Base-by-base conservation (phyloP, 495 filamentous ascomycete genomes). In the Umbilicaria muhlenbergii region DNA sequence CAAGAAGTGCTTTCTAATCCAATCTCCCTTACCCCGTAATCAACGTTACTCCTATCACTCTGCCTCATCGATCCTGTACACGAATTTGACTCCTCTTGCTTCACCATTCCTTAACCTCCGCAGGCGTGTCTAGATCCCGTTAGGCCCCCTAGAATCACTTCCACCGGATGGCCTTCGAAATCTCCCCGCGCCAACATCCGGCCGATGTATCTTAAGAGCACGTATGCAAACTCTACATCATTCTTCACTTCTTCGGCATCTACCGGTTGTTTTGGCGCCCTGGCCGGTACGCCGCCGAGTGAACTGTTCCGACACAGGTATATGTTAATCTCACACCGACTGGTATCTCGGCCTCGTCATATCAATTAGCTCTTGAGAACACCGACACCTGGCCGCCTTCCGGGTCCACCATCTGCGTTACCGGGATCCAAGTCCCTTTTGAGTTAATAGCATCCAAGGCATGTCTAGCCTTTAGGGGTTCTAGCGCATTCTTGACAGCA, bases 61-160 rank as follows among this genome's bases (percentile, higher is more conserved):
- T 32, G 47, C 44, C n/a, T 55, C 48, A 18, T 45, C 42, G 31
- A 65, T 42, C 28, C 54, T 56, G 34, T 62, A 59, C 11, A 66
- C 54, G 5, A 52, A 51, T 42, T 69, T 68, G 33, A 51, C 53
- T 3, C 54, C 62, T 31, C 54, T 61, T 13, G 58, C 61, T 49
- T 63, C 61, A 6, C 58, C 56, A 11, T 53, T 56, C 38, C 44
- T 53, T 18, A 67, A 38, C 7, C 40, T 44, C 31, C 52, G 49
- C 35, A 66, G 34, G 13, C 64, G 61, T 31, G 43, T 48, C 10
- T 55, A 46, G 5, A 66, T 32, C 1, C 63, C 56, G 3, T 55
- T 41, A 67, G 38, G 1, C 62, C 63, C 2, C 54, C 57, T 3
- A 52, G 41, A 14, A 65, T 38, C 38, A 64, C 45, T 17, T 62